These are phyloP conservation scores for Aspergillus campestris DNA, from an alignment of 495 filamentous ascomycete genomes.

Conservation along the genomic window DNA sequence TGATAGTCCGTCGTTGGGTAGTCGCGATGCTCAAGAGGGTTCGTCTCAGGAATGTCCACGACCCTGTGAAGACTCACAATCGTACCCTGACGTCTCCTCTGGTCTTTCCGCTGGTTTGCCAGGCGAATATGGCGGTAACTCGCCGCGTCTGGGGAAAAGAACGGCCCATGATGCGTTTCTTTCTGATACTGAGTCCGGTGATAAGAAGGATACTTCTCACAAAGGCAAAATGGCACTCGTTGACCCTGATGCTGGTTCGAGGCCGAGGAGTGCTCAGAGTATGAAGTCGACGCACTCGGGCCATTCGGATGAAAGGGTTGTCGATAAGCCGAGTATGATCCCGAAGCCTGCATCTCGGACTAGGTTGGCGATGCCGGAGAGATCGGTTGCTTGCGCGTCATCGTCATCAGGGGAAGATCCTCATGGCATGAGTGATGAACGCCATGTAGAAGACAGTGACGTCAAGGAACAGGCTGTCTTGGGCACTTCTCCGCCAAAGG, in stretches of 20 bases:
- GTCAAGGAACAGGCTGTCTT: too few species aligned
- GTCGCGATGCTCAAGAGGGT: background rate
- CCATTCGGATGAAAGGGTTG: background rate
- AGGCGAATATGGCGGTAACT: background rate
- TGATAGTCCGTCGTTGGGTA: background rate
- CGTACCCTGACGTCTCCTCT: too few species aligned
- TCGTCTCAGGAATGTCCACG: too few species aligned
- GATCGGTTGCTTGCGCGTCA: too few species aligned
- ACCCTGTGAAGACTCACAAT: too few species aligned
- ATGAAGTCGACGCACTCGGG: too few species aligned
- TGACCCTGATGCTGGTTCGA: background rate
- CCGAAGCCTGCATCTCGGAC: constrained; percentile 1
- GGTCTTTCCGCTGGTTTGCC: too few species aligned
- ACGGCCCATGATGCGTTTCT: constrained; percentile 20
- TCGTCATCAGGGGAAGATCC: too few species aligned
- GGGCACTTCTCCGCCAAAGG: too few species aligned
- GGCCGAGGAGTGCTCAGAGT: too few species aligned
- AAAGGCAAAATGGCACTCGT: background rate
- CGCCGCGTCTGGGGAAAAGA: constrained; percentile 13
- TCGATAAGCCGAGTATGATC: constrained; percentile 2
- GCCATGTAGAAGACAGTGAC: too few species aligned
- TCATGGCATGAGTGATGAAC: too few species aligned
- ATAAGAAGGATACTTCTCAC: background rate
- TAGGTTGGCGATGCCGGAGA: background rate
- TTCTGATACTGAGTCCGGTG: constrained; percentile 13